Evolutionary conservation across 2,329 filamentous ascomycete species (phyloP).

Genomic region (Claviceps purpurea): DNA sequence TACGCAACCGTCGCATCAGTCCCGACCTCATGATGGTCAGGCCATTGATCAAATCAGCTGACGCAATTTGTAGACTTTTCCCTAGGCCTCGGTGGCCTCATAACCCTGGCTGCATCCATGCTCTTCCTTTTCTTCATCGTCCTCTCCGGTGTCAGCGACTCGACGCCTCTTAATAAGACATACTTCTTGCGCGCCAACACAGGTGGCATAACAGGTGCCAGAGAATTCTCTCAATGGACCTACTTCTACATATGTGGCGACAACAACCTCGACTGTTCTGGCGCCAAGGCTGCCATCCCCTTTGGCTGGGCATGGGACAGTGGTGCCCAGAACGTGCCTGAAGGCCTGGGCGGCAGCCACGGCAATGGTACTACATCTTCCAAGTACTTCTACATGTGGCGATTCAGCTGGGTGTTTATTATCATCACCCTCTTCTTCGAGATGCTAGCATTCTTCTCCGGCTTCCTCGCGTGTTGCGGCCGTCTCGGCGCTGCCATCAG

Average conservation of each 20-base stretch:
- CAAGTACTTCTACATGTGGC: slow-evolving; percentile 69
- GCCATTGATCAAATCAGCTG: neutral
- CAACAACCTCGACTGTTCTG: slow-evolving; percentile 50
- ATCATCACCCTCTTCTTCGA: slow-evolving; percentile 74
- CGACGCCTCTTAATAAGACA: slow-evolving; percentile 52
- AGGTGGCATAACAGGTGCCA: slow-evolving; percentile 54
- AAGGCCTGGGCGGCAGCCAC: slow-evolving; percentile 34
- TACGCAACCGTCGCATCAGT: too few relatives aligned
- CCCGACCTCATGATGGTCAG: neutral
- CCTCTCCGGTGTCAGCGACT: slow-evolving; percentile 36
- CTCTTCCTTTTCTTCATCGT: slow-evolving; percentile 47
- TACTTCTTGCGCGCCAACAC: slow-evolving; percentile 82
- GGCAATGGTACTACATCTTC: slow-evolving; percentile 40
- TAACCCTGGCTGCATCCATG: slow-evolving; percentile 37
- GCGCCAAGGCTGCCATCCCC: slow-evolving; percentile 47
- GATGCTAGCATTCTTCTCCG: slow-evolving; percentile 50
- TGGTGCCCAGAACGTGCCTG: slow-evolving; percentile 29
- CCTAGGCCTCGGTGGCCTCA: slow-evolving; percentile 28
- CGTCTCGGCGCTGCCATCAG: slow-evolving; percentile 57
- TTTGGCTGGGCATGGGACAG: slow-evolving; percentile 57
- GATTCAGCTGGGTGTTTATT: slow-evolving; percentile 88
- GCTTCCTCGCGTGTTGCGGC: slow-evolving; percentile 56
- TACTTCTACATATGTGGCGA: slow-evolving; percentile 73
- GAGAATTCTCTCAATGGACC: slow-evolving; percentile 66
- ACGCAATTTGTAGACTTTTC: slow-evolving; percentile 20